phyloP scores from a whole-genome alignment of 768 basidiomycete genomes.

The Lactifluus hygrophoroides region DNA sequence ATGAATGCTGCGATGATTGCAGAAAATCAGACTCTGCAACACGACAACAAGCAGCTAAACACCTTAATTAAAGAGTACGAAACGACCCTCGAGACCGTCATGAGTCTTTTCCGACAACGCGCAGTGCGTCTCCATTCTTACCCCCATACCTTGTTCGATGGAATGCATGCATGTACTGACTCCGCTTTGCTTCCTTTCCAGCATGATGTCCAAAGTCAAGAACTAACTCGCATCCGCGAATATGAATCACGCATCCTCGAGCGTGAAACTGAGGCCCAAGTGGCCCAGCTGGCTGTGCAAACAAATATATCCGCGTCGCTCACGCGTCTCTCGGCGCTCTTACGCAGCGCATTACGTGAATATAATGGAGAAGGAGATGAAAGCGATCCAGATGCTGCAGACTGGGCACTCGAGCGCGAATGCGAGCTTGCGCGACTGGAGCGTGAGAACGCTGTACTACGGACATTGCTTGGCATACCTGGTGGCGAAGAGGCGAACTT shows the following conservation, averaged over 20 bases:
- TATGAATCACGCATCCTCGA: slow-evolving; percentile 81
- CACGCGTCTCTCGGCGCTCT: slow-evolving; percentile 55
- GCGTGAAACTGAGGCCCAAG: slow-evolving; percentile 59
- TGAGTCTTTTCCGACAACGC: slow-evolving; percentile 83
- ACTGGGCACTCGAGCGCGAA: slow-evolving; percentile 82
- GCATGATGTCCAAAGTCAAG: slow-evolving; percentile 91
- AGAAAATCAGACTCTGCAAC: slow-evolving; percentile 79
- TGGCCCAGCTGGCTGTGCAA: slow-evolving; percentile 48
- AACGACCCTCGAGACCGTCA: slow-evolving; percentile 88
- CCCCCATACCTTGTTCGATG: neutral
- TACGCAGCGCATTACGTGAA: slow-evolving; percentile 63
- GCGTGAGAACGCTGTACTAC: slow-evolving; percentile 77
- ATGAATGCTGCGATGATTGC: slow-evolving; percentile 72
- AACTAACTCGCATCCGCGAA: slow-evolving; percentile 81
- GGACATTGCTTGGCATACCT: slow-evolving; percentile 55
- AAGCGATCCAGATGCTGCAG: slow-evolving; percentile 33
- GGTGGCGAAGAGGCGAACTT: slow-evolving; percentile 18
- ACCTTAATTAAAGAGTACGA: slow-evolving; percentile 93
- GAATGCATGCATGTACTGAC: neutral
- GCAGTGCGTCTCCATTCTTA: slow-evolving; percentile 56
- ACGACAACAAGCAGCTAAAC: slow-evolving; percentile 95
- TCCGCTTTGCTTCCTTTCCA: slow-evolving; percentile 27
- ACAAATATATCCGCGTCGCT: slow-evolving; percentile 62
- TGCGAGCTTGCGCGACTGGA: slow-evolving; percentile 82
- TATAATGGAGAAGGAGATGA: slow-evolving; percentile 52